Percentiles rank a stretch among this genome's conserved stretches.
These are phyloP conservation scores for Kwoniella heveanensis DNA, from an alignment of 768 basidiomycete species.

Conservation along the genomic window DNA sequence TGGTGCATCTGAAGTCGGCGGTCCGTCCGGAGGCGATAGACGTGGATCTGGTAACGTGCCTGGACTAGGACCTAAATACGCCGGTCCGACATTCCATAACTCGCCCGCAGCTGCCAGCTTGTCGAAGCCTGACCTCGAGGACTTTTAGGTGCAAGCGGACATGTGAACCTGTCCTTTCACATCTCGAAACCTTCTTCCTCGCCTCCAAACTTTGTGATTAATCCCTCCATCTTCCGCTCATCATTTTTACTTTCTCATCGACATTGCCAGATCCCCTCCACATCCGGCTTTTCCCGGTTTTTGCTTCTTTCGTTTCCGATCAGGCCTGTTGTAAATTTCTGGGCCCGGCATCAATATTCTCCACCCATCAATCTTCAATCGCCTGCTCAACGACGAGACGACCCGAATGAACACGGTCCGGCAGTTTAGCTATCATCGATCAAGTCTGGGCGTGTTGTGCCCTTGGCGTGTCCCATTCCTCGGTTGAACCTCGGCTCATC, in stretches of 20 bases:
- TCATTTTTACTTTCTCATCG: not conserved
- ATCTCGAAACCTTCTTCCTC: too few relatives aligned
- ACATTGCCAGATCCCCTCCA: too few relatives aligned
- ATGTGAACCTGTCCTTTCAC: not conserved
- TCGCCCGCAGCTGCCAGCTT: constrained; percentile 39
- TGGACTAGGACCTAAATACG: constrained; percentile 32
- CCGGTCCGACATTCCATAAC: constrained; percentile 49
- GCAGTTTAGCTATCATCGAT: too few relatives aligned
- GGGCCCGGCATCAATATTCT: not conserved
- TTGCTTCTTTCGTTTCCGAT: not conserved
- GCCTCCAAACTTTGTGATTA: too few relatives aligned
- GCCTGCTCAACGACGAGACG: too few relatives aligned
- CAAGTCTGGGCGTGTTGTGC: too few relatives aligned
- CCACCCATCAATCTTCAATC: too few relatives aligned
- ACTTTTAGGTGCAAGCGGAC: constrained; percentile 29
- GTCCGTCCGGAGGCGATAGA: not conserved
- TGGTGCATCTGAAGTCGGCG: not conserved
- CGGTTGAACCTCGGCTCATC: too few relatives aligned
- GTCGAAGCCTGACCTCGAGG: constrained; percentile 46
- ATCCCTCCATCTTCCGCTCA: not conserved
- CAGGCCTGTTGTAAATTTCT: not conserved
- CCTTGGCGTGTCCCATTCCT: too few relatives aligned
- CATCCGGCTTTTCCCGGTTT: too few relatives aligned
- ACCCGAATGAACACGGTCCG: too few relatives aligned
- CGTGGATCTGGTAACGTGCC: not conserved